phyloP scores from a whole-genome alignment of 1,284 basidiomycete species.

The Ceratobasidium sp. region DNA sequence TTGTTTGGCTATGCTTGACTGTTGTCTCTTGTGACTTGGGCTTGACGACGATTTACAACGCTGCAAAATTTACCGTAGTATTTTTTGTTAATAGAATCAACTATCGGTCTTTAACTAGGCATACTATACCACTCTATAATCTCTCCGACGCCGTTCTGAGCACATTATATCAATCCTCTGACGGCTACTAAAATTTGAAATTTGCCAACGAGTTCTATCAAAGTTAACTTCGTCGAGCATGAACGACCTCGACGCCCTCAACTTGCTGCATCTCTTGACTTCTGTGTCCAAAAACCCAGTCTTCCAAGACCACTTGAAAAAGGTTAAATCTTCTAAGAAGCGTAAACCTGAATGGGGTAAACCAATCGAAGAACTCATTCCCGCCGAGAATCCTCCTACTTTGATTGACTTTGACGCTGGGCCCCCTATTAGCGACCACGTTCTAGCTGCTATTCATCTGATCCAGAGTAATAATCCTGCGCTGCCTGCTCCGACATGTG shows the following conservation, averaged over 20 bases:
- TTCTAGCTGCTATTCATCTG: not conserved
- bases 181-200: too few species aligned
- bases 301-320: not conserved
- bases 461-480: not conserved
- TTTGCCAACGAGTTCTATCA: too few species aligned
- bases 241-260: not conserved
- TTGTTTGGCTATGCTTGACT: too few species aligned
- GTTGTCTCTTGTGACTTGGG: too few species aligned
- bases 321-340: not conserved
- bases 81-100: too few species aligned
- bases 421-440: not conserved
- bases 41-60: too few species aligned
- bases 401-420: not conserved
- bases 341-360: conserved; percentile 15
- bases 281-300: not conserved
- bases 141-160: too few species aligned
- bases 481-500: not conserved
- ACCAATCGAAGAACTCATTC: not conserved
- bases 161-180: too few species aligned
- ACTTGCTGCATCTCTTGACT: not conserved
- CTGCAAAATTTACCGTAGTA: too few species aligned
- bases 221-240: not conserved
- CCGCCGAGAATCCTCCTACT: not conserved
- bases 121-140: too few species aligned
- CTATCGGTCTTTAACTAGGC: too few species aligned